Conservation (phyloP, 179 eudicot genomes). For the Patellifolia procumbens region DNA sequence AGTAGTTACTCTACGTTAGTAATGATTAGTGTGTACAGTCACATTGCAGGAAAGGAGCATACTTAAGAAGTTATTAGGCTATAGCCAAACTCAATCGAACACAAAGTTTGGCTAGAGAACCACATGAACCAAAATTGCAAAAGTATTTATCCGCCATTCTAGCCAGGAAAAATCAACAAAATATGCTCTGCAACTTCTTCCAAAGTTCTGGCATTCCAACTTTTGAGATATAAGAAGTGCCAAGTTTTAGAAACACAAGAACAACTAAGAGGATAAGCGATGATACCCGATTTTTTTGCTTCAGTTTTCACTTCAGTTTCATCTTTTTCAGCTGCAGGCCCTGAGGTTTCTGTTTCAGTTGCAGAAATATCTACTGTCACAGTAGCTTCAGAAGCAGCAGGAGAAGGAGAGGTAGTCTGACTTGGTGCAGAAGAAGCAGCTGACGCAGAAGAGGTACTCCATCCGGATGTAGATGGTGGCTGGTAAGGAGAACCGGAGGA, state of each 20-base stretch:
- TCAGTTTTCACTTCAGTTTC: conserved; percentile 43
- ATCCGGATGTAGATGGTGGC: conserved; percentile 25
- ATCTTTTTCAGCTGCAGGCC: conserved; percentile 42
- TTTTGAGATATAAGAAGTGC: not conserved
- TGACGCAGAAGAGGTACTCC: conserved; percentile 32
- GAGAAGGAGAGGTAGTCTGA: conserved; percentile 34
- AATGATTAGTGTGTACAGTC: not conserved
- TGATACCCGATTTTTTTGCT: conserved; percentile 61
- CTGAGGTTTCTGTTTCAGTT: conserved; percentile 48
- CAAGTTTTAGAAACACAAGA: not conserved
- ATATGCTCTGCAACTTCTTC: not conserved
- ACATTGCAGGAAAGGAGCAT: not conserved
- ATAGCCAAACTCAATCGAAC: not conserved
- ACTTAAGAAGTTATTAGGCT: not conserved
- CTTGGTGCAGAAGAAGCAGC: conserved; percentile 24
- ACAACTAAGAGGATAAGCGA: conserved; percentile 6
- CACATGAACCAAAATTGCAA: no score
- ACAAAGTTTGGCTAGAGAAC: not conserved
- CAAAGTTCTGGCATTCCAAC: not conserved
- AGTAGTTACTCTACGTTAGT: not conserved
- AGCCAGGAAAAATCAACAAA: not conserved
- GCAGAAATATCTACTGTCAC: conserved; percentile 60
- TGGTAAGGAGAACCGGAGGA: conserved; percentile 31
- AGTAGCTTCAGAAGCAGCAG: conserved; percentile 45
- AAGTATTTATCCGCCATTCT: not conserved